phyloP scores from a whole-genome alignment of 2,329 filamentous ascomycete species.

The Tolypocladium paradoxum region DNA sequence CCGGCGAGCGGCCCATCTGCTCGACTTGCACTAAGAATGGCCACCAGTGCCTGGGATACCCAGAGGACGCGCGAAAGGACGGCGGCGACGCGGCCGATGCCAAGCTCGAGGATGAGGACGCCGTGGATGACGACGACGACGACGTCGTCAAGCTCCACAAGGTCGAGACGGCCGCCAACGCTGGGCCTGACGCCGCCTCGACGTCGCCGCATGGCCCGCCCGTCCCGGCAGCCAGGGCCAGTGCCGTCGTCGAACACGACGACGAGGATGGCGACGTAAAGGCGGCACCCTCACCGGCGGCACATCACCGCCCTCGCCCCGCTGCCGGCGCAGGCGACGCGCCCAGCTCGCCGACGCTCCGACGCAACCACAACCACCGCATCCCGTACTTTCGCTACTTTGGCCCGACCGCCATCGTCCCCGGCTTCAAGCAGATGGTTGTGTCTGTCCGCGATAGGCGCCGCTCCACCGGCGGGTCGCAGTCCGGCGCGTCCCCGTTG shows the following conservation, averaged over 20 bases:
- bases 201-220: background rate
- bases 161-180: background rate
- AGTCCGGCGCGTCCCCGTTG: constrained; percentile 41
- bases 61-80: constrained; percentile 39
- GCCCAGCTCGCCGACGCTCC: constrained; percentile 31
- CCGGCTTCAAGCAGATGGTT: constrained; percentile 89
- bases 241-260: constrained; percentile 8
- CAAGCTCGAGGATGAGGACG: constrained; percentile 11
- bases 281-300: constrained; percentile 4
- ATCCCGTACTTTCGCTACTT: constrained; percentile 90
- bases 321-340: constrained; percentile 11
- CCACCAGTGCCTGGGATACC: constrained; percentile 59
- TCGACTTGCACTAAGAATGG: constrained; percentile 64
- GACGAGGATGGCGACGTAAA: constrained; percentile 16
- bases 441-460: constrained; percentile 60
- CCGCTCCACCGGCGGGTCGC: constrained; percentile 45
- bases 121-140: constrained; percentile 1
- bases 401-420: constrained; percentile 81
- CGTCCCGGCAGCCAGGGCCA: background rate
- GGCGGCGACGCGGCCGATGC: constrained; percentile 11
- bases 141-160: background rate
- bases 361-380: constrained; percentile 46
- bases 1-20: constrained; percentile 60
- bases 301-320: constrained; percentile 4
- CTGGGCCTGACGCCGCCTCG: background rate